Conservation (phyloP, 768 basidiomycete species). For the Leccinum disarticulatum region DNA sequence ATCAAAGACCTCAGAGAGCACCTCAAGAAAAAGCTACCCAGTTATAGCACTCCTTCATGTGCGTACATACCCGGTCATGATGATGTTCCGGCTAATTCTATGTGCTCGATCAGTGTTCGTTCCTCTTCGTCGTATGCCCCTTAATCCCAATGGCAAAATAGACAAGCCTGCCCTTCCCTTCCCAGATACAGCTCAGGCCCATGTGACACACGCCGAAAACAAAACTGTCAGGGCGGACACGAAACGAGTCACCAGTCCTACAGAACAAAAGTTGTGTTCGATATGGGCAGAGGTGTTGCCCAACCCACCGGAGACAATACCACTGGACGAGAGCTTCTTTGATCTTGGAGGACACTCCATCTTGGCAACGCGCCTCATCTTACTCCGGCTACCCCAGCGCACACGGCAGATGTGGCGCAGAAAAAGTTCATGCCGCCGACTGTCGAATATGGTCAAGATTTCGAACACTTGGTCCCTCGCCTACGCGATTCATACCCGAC, state of each 20-base stretch:
- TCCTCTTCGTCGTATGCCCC: conserved; percentile 90
- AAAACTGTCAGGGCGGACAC: conserved; percentile 29
- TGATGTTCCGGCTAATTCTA: conserved; percentile 5
- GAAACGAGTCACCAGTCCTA: conserved; percentile 53
- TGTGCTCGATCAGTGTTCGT: conserved; percentile 69
- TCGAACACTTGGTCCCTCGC: conserved; percentile 55
- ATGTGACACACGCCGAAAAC: conserved; percentile 43
- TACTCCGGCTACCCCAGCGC: conserved; percentile 35
- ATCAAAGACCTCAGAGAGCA: conserved; percentile 95
- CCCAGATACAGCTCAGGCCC: conserved; percentile 85
- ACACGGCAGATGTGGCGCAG: conserved; percentile 10
- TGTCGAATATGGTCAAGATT: conserved; percentile 81
- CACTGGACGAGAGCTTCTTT: conserved; percentile 94
- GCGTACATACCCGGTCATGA: conserved; percentile 33
- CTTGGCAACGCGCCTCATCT: conserved; percentile 93
- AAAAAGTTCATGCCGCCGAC: conserved; percentile 28
- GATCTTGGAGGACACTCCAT: conserved; percentile 99
- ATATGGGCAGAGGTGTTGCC: conserved; percentile 87
- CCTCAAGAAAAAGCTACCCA: conserved; percentile 94
- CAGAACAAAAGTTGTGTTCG: conserved; percentile 76
- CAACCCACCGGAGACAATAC: conserved; percentile 71
- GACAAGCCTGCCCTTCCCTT: conserved; percentile 98
- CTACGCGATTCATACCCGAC: conserved; percentile 63
- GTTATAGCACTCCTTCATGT: conserved; percentile 91
- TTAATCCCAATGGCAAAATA: conserved; percentile 98